Base-by-base conservation (phyloP, 2,329 filamentous ascomycete genomes). In the Colletotrichum karsti region DNA sequence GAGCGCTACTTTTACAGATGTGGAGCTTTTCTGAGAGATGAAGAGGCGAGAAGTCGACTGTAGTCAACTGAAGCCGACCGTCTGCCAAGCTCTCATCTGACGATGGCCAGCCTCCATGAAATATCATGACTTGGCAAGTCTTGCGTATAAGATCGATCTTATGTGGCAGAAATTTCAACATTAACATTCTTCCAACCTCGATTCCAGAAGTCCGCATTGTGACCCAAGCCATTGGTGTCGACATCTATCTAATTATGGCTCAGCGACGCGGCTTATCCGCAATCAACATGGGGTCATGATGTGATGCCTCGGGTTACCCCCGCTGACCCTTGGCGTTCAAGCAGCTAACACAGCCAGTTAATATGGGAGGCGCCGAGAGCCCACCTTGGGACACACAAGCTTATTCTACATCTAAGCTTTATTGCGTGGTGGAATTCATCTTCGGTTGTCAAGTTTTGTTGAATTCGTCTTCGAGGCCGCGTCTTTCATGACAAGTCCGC, bases 371-470 rank as follows among this genome's bases (percentile, higher is more conserved):
- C 7, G 0, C 20, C 8, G 35, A 46, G 39, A 12, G 41, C 28
- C 60, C 41, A 62, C 48, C 18, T 56, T 48, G 12, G 13, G 10
- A 30, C 39, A 35, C 26, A 55, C 41, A 50, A 48, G 57, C 30
- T 62, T 42, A 55, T 62, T 55, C 33, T 10, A 62, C 37, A 12
- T 18, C 22, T 55, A 48, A 57, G 54, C 61, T 64, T 51, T 24
- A 35, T 39, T 10, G 24, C 8, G 22, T 13, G 26, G 20, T 22
- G 22, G 20, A 8, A 63, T 55, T 53, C 7, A 26, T 7, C 24
- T n/a, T 6, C 12, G 10, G 15, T 28, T 39, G 22, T 3, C 13
- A 15, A 8, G 4, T 18, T 18, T 13, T 44, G n/a, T 26, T 3
- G 18, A 20, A n/a, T 9, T 13, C 2, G 12, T 24, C 12, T 26